Conservation (phyloP, 2,329 filamentous ascomycete genomes). For the Sporothrix variecibatus region DNA sequence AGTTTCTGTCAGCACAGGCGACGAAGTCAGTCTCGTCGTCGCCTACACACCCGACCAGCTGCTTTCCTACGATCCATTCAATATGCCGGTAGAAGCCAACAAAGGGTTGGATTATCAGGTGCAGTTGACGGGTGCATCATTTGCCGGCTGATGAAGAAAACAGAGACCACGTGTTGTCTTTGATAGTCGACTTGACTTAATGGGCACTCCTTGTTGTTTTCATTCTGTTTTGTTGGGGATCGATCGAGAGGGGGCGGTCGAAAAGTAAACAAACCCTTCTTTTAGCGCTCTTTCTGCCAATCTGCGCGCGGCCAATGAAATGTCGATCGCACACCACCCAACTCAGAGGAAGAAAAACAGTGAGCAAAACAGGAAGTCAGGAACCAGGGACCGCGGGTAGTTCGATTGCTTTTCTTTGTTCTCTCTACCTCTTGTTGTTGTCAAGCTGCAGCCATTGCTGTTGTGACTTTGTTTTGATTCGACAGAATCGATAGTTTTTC, state of each 20-base stretch:
- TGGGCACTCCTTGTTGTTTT: neutral
- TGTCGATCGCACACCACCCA: conserved; percentile 7
- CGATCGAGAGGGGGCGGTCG: neutral
- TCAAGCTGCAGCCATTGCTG: neutral
- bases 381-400: neutral
- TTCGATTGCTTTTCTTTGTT: neutral
- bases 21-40: conserved; percentile 50
- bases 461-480: neutral
- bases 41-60: conserved; percentile 50
- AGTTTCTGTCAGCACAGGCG: conserved; percentile 32
- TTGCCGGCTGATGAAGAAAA: neutral
- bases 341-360: neutral
- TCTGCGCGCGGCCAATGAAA: neutral
- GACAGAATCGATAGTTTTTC: no score
- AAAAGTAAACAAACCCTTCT: neutral
- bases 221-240: neutral
- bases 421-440: neutral
- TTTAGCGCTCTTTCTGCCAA: neutral
- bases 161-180: neutral
- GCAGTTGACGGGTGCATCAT: conserved; percentile 38
- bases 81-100: conserved; percentile 33
- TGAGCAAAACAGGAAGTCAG: neutral
- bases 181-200: no score
- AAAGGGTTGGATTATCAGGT: conserved; percentile 44
- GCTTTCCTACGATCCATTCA: conserved; percentile 48